Conservation (phyloP, 768 basidiomycete species). For the Pleurotus platypus region DNA sequence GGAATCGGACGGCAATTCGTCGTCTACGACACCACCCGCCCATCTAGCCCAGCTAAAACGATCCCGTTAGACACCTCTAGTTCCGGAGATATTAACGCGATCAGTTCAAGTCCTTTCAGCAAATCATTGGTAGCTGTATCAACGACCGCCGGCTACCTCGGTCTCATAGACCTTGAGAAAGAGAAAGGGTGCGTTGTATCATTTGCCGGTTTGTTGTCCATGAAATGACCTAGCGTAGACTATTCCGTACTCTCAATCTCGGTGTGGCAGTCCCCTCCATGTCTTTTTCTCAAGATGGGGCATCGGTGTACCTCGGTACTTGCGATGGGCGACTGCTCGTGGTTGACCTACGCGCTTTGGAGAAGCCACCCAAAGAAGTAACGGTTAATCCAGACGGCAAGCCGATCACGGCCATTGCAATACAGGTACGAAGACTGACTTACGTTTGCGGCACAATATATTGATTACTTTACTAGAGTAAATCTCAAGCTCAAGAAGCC, state of each 20-base stretch:
- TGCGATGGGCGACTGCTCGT: constrained; percentile 60
- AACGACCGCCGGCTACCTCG: constrained; percentile 50
- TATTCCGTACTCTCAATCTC: constrained; percentile 55
- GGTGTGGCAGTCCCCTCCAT: constrained; percentile 56
- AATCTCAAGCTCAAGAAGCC: constrained; percentile 12
- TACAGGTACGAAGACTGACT: constrained; percentile 41
- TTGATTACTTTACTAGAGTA: constrained; percentile 13
- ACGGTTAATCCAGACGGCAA: constrained; percentile 43
- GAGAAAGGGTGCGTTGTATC: constrained; percentile 54
- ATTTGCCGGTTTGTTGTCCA: neutral
- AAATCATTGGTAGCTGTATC: constrained; percentile 65
- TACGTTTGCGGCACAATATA: neutral
- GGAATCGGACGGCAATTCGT: constrained; percentile 47
- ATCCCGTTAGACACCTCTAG: constrained; percentile 33
- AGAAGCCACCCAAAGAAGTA: constrained; percentile 59
- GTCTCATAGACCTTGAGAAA: constrained; percentile 70
- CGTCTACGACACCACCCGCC: constrained; percentile 61
- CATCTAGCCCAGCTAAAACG: constrained; percentile 51
- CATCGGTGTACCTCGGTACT: constrained; percentile 62
- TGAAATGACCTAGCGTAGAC: constrained; percentile 27
- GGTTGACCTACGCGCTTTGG: constrained; percentile 60
- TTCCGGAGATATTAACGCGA: constrained; percentile 46
- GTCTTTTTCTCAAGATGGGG: constrained; percentile 68
- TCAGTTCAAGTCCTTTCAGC: constrained; percentile 73
- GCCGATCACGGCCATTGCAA: constrained; percentile 48